Percentiles rank a stretch among this genome's conserved stretches.
phyloP scores from a whole-genome alignment of 2,329 filamentous ascomycete genomes.

The Amphichorda felina region DNA sequence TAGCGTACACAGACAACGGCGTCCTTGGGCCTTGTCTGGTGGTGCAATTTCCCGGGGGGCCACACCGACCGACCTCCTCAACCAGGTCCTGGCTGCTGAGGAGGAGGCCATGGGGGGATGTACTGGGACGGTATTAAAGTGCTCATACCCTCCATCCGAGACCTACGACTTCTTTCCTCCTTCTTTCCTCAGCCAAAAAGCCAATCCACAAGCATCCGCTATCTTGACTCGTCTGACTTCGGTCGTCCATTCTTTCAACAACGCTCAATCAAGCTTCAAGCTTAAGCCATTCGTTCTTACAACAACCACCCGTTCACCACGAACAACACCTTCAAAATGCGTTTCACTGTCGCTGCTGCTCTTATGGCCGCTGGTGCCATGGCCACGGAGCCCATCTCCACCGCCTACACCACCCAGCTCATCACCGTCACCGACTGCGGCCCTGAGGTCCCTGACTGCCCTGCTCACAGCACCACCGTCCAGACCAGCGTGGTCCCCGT shows the following conservation, averaged over 20 bases:
- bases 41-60: conserved; percentile 4
- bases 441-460: conserved; percentile 50
- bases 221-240: conserved; percentile 36
- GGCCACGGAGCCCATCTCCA: conserved; percentile 21
- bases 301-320: conserved; percentile 6
- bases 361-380: conserved; percentile 6
- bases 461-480: conserved; percentile 25
- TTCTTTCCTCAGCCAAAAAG: conserved; percentile 30
- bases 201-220: conserved; percentile 22
- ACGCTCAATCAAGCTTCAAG: conserved; percentile 14
- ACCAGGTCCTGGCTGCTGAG: background rate
- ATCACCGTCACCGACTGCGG: conserved; percentile 52
- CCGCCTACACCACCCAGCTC: conserved; percentile 45
- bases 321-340: conserved; percentile 38
- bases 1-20: conserved; percentile 2
- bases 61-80: background rate
- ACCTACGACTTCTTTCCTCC: conserved; percentile 8
- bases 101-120: too few species aligned
- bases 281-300: conserved; percentile 22
- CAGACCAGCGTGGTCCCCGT: conserved; percentile 25
- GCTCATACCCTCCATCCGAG: background rate
- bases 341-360: conserved; percentile 38
- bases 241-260: conserved; percentile 45
- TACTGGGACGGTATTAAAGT: conserved; percentile 4
- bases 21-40: too few species aligned